Base-by-base conservation (phyloP, 257 asterid genomes). In the Rehmannia glutinosa region DNA sequence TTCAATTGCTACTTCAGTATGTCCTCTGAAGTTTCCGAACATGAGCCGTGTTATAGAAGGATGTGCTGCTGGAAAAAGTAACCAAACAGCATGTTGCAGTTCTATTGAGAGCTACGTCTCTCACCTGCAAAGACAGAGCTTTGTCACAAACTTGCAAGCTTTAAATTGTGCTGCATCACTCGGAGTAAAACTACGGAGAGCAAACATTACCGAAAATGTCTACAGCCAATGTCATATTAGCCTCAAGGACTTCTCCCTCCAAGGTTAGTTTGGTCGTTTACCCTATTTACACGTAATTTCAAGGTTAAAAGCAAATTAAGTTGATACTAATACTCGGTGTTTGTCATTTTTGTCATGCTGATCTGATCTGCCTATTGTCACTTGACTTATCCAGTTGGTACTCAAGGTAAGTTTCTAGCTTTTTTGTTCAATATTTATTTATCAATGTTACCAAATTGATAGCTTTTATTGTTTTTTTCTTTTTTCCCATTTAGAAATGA, bases 241-340 rank as follows among this genome's bases (percentile, higher is more conserved):
- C 82, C 97, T 94, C 69, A 94, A 91, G 82, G 97, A 94, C 70
- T 94, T 94, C 83, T 94, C 99, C 39, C 93, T 94, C 64, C 99
- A 94, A 91, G 99, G 99, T 91, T 62, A 64, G 83, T 85, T 45
- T 69, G 57, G 17, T 71, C 62, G n/a, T 66, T 51, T 59, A 5
- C 13, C 36, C 70, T 58, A 62, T 41, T 45, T 21, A 24, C 13
- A 21, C 62, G 16, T 52, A 32, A 52, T 50, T 59, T 54, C 32
- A 30, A 24, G 27, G 15, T 6, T 7, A 28, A 27, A 42, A 63
- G 35, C 62, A 54, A 21, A 30, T 57, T 68, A 57, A 21, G 5
- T 53, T 47, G 75, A 62, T 54, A 52, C 86, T 87, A 76, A 84
- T 58, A 15, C 69, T 28, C 24, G 8, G 16, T 24, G 0, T 67